A percentile compares a stretch with the other conserved stretches of the same genome.
These are phyloP conservation scores for Ruellia speciosa DNA, from an alignment of 305 asterid genomes.

Conservation along the genomic window DNA sequence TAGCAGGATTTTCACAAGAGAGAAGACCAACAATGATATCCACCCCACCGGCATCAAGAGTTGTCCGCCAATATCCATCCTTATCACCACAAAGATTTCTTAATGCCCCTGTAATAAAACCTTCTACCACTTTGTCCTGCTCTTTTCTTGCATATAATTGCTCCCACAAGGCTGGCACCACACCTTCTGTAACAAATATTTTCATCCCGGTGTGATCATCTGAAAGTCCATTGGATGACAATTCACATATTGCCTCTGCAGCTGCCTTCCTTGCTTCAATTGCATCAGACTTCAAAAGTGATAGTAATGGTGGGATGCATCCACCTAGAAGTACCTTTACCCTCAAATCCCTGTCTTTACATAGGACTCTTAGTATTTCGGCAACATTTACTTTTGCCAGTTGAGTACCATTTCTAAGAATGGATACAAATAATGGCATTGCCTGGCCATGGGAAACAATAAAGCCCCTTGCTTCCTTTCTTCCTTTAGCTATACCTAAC, in stretches of 20 bases:
- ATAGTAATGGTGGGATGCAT: slow-evolving; percentile 79
- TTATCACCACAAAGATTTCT: slow-evolving; percentile 84
- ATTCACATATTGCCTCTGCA: slow-evolving; percentile 70
- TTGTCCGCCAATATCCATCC: slow-evolving; percentile 68
- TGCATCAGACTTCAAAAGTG: slow-evolving; percentile 61
- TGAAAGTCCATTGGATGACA: slow-evolving; percentile 64
- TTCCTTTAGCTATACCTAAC: slow-evolving; percentile 69
- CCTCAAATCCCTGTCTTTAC: slow-evolving; percentile 72
- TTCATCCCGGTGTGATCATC: slow-evolving; percentile 78
- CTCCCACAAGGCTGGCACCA: slow-evolving; percentile 77
- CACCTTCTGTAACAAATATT: slow-evolving; percentile 78
- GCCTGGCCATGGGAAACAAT: slow-evolving; percentile 87
- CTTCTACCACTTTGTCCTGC: slow-evolving; percentile 71
- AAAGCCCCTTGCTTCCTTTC: slow-evolving; percentile 69
- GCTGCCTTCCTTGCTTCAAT: slow-evolving; percentile 77
- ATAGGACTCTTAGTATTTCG: slow-evolving; percentile 52
- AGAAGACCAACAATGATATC: slow-evolving; percentile 65
- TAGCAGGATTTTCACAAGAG: slow-evolving; percentile 46
- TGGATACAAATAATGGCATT: slow-evolving; percentile 75
- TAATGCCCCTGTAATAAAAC: slow-evolving; percentile 68
- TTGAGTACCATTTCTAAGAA: slow-evolving; percentile 66
- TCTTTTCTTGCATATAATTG: slow-evolving; percentile 46
- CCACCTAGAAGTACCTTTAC: slow-evolving; percentile 86
- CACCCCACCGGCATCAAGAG: slow-evolving; percentile 79
- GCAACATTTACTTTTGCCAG: slow-evolving; percentile 67